These are phyloP conservation scores for Kokia cookei DNA, from an alignment of 441 rosid genomes.

Conservation along the genomic window DNA sequence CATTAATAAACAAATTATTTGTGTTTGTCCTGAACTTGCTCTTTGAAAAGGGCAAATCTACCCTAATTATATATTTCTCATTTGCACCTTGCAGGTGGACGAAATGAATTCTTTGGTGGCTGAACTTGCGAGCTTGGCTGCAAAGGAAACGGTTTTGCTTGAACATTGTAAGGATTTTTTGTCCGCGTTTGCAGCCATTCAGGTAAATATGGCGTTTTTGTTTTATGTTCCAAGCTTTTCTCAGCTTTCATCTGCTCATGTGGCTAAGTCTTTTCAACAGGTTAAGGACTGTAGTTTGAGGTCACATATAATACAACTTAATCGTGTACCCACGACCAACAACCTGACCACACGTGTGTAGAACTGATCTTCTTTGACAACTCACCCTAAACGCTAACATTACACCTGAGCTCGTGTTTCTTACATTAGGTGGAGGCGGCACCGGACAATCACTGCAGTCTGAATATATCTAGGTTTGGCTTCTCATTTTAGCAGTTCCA, in stretches of 20 bases:
- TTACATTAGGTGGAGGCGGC: conserved; percentile 36
- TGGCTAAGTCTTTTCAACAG: conserved; percentile 21
- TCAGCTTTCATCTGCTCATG: conserved; percentile 2
- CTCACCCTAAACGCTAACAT: conserved; percentile 52
- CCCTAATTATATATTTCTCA: neutral
- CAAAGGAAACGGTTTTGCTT: conserved; percentile 44
- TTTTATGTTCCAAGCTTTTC: neutral
- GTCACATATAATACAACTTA: conserved; percentile 58
- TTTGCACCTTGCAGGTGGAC: conserved; percentile 34
- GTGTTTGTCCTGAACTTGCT: conserved; percentile 7
- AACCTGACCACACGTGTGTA: conserved; percentile 73
- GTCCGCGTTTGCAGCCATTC: conserved; percentile 43
- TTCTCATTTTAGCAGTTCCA: conserved; percentile 22
- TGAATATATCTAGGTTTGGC: conserved; percentile 26
- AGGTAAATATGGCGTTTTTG: conserved; percentile 29
- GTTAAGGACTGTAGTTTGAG: conserved; percentile 66
- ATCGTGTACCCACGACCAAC: conserved; percentile 33
- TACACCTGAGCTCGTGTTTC: conserved; percentile 31
- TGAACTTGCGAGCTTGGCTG: conserved; percentile 38
- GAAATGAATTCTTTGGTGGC: conserved; percentile 42
- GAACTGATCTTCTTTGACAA: conserved; percentile 63
- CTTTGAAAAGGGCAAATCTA: neutral
- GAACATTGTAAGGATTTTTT: conserved; percentile 44
- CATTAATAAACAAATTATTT: neutral
- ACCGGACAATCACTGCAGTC: conserved; percentile 27